A percentile compares a stretch with the other conserved stretches of the same genome.
Conservation (phyloP, 2,329 filamentous ascomycete species). For the Phoma sp. region DNA sequence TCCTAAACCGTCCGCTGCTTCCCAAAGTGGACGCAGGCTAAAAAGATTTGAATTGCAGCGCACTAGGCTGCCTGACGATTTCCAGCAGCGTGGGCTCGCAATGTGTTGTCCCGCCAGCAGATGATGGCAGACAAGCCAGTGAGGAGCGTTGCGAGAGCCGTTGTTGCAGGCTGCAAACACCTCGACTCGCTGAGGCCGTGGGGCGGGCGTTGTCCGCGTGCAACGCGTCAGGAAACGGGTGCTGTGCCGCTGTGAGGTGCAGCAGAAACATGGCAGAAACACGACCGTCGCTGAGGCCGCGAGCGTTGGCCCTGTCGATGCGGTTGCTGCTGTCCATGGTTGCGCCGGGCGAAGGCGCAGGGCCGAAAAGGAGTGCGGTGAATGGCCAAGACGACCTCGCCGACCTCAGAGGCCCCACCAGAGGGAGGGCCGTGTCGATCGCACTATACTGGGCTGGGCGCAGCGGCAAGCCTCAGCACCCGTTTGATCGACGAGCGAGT, state of each 20-base stretch:
- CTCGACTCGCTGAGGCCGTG: too few relatives aligned
- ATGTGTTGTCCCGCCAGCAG: slow-evolving; percentile 27
- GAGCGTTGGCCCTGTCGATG: slow-evolving; percentile 19
- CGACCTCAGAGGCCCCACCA: slow-evolving; percentile 42
- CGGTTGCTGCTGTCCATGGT: slow-evolving; percentile 5
- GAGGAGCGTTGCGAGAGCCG: slow-evolving; percentile 17
- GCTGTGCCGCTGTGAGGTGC: slow-evolving; percentile 10
- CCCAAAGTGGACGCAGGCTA: slow-evolving; percentile 18
- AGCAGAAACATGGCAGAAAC: slow-evolving; percentile 16
- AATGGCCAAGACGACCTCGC: slow-evolving; percentile 43
- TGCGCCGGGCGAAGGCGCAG: slow-evolving; percentile 30
- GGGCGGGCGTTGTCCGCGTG: background rate
- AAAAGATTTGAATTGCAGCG: slow-evolving; percentile 31
- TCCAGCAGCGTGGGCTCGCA: slow-evolving; percentile 27
- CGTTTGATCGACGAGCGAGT: slow-evolving; percentile 48
- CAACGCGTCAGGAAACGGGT: slow-evolving; percentile 11
- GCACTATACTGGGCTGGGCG: slow-evolving; percentile 31
- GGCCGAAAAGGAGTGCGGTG: slow-evolving; percentile 35
- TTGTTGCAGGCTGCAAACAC: slow-evolving; percentile 7
- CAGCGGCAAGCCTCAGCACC: slow-evolving; percentile 43
- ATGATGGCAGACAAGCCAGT: slow-evolving; percentile 29
- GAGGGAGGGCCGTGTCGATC: slow-evolving; percentile 38
- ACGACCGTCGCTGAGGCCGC: slow-evolving; percentile 5
- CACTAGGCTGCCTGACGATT: slow-evolving; percentile 18
- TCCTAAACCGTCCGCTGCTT: slow-evolving; percentile 28